Evolutionary conservation across 495 filamentous ascomycete species (phyloP).

Genomic region (Aspergillus incahuasiensis): DNA sequence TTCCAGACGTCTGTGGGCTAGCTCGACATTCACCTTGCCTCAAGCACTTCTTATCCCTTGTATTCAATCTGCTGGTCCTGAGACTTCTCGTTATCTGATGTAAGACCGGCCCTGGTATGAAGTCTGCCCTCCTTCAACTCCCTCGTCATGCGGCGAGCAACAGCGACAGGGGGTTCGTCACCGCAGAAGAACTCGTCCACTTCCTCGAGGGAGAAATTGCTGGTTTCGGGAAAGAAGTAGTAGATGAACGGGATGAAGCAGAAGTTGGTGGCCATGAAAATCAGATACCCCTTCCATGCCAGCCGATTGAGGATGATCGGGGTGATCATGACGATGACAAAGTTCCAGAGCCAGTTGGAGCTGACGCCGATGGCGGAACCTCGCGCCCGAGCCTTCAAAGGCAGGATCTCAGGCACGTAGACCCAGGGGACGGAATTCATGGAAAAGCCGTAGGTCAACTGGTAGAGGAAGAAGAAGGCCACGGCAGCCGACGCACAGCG

Average conservation of each 20-base stretch:
- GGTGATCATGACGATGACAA: constrained; percentile 45
- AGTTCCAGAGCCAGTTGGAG: constrained; percentile 46
- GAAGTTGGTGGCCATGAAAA: constrained; percentile 68
- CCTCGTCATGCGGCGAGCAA: too few species aligned
- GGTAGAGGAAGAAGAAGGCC: too few species aligned
- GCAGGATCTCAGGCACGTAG: constrained; percentile 72
- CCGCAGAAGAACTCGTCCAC: constrained; percentile 54
- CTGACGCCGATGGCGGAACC: constrained; percentile 42
- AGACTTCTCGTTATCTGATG: too few species aligned
- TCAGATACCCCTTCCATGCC: constrained; percentile 40
- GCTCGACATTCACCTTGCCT: too few species aligned
- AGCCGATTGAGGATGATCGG: constrained; percentile 30
- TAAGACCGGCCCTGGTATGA: too few species aligned
- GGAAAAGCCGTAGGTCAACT: too few species aligned
- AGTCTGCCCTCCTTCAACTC: too few species aligned
- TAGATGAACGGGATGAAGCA: constrained; percentile 57
- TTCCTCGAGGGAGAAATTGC: constrained; percentile 66
- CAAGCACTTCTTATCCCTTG: too few species aligned
- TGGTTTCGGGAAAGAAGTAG: constrained; percentile 70
- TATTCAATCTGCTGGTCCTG: too few species aligned
- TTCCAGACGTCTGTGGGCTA: too few species aligned
- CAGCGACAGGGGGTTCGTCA: too few species aligned
- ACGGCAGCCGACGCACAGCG: too few species aligned
- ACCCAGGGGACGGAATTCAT: constrained; percentile 51
- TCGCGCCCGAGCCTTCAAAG: constrained; percentile 67